phyloP scores from a whole-genome alignment of 441 rosid genomes.

The Adansonia gregorii region DNA sequence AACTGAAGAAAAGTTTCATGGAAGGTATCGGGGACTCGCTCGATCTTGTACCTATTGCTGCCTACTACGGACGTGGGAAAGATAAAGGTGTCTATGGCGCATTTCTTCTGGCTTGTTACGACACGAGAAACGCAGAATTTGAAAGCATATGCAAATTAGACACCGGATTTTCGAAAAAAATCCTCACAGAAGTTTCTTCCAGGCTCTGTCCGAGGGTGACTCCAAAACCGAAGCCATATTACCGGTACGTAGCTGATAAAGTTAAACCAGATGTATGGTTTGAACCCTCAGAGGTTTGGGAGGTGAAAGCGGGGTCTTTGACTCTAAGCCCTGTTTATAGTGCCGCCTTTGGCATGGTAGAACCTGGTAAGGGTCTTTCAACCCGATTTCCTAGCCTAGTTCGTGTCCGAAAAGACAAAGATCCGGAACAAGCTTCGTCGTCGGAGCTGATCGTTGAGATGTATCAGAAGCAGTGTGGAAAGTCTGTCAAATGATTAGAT shows the following conservation, averaged over 20 bases:
- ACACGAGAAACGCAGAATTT: not conserved
- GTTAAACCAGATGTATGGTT: not conserved
- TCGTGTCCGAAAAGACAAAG: not conserved
- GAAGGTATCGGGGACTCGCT: not conserved
- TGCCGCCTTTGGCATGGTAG: not conserved
- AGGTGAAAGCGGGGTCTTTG: not conserved
- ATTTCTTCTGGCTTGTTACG: not conserved
- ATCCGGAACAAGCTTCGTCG: not conserved
- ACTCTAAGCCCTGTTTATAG: not conserved
- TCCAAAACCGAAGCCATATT: not conserved
- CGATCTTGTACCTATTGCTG: not conserved
- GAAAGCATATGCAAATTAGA: not conserved
- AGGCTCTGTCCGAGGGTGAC: not conserved
- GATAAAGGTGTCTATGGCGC: not conserved
- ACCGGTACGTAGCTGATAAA: not conserved
- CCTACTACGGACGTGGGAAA: not conserved
- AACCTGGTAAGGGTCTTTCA: not conserved
- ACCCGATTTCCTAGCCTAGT: not conserved
- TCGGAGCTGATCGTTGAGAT: not conserved
- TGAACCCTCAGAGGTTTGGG: not conserved
- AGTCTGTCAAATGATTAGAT: not conserved
- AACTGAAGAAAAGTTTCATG: not conserved
- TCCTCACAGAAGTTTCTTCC: not conserved
- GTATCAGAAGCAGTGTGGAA: not conserved
- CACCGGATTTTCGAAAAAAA: not conserved